These are phyloP conservation scores for Nymphaea thermarum DNA, from an alignment of 164 flowering plant genomes.

Conservation along the genomic window DNA sequence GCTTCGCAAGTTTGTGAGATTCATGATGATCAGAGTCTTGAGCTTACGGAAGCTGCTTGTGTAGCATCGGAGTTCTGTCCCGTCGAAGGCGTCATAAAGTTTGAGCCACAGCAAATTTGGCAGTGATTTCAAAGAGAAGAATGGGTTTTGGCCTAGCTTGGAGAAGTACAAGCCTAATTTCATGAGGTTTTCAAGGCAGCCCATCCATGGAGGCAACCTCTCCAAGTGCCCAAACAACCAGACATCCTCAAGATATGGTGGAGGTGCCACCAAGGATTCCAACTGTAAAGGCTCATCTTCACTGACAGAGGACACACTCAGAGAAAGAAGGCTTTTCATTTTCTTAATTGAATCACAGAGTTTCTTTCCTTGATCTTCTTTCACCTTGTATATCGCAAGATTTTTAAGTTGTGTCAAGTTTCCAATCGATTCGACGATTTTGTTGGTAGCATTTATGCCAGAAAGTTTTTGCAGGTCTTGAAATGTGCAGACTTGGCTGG, in stretches of 20 bases:
- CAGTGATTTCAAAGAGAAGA: neutral
- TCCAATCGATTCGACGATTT: no score
- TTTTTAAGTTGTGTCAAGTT: no score
- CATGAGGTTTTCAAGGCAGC: no score
- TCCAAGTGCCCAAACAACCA: neutral
- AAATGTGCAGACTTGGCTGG: neutral
- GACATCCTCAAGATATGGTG: neutral
- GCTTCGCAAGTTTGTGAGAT: neutral
- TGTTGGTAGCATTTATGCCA: no score
- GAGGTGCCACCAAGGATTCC: neutral
- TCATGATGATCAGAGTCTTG: neutral
- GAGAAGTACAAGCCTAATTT: neutral
- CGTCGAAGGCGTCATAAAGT: neutral
- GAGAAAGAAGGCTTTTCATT: neutral
- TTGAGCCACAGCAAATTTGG: neutral
- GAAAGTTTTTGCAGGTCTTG: neutral
- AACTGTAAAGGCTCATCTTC: neutral
- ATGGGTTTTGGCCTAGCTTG: neutral
- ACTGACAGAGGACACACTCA: neutral
- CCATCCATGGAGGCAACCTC: neutral
- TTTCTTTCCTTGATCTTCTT: no score
- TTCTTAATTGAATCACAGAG: neutral
- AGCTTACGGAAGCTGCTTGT: neutral
- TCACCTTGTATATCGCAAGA: neutral
- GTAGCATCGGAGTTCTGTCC: neutral